Evolutionary conservation across 2,329 filamentous ascomycete genomes (phyloP).

Genomic region (Cladosporium oxysporum): DNA sequence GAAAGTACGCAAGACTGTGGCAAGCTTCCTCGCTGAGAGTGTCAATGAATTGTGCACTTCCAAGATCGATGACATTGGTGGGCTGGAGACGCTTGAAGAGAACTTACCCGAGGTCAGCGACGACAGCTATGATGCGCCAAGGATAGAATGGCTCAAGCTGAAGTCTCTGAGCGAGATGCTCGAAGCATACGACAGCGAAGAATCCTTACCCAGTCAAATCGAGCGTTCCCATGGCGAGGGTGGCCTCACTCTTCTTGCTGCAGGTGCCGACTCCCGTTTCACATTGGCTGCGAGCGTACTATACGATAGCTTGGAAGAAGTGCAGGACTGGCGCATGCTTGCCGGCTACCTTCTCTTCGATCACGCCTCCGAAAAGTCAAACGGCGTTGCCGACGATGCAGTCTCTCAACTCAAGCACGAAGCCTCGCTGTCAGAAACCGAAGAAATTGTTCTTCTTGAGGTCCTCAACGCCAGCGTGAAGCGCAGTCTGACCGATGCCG

Average conservation of each 20-base stretch:
- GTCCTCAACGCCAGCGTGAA: slow-evolving; percentile 83
- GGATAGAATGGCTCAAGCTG: slow-evolving; percentile 83
- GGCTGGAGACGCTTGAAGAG: slow-evolving; percentile 75
- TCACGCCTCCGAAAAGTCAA: slow-evolving; percentile 63
- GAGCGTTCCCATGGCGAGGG: slow-evolving; percentile 42
- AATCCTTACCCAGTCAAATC: slow-evolving; percentile 49
- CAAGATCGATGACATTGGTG: slow-evolving; percentile 81
- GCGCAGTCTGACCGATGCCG: slow-evolving; percentile 65
- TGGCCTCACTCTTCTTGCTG: slow-evolving; percentile 58
- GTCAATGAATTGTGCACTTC: slow-evolving; percentile 78
- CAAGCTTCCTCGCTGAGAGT: slow-evolving; percentile 86
- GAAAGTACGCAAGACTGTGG: slow-evolving; percentile 82
- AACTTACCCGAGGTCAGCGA: slow-evolving; percentile 72
- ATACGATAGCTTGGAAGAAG: slow-evolving; percentile 77
- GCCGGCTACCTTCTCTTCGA: slow-evolving; percentile 91
- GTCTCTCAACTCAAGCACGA: slow-evolving; percentile 68
- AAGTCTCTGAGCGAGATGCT: slow-evolving; percentile 88
- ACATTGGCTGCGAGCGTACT: slow-evolving; percentile 82
- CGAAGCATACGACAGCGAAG: slow-evolving; percentile 70
- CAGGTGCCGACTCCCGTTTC: slow-evolving; percentile 75
- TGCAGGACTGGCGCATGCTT: slow-evolving; percentile 84
- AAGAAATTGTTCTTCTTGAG: slow-evolving; percentile 85
- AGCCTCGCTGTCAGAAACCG: slow-evolving; percentile 70
- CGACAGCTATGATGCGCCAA: slow-evolving; percentile 61
- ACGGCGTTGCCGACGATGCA: slow-evolving; percentile 59